Evolutionary conservation across 2,329 filamentous ascomycete species (phyloP), one percentile per base, ranked within the genome.

Genomic region (Fusarium sp.): DNA sequence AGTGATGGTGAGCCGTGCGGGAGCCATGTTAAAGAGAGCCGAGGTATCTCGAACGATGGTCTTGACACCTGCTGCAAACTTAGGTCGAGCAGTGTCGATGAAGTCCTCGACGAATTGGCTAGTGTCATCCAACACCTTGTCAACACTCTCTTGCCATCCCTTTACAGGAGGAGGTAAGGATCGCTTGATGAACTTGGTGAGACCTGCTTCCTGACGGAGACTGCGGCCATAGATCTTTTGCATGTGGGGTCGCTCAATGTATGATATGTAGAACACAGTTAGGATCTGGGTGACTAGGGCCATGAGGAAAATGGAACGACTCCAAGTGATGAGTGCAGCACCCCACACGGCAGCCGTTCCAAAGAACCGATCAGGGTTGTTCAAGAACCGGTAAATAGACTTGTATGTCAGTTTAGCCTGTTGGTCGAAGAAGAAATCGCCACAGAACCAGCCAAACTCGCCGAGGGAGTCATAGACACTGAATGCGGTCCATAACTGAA

Each of bases 381-480:
- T 99, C 70, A 99, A 84, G 80, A 97, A 99, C 46, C 96, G 93
- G 79, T 99, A 99, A 74, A 99, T 99, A 65, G 95, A 96, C 71
- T 91, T 94, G 80, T 99, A 99, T 1, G 93, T 98, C 64, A 98
- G 85, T 80, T 96, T 97, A 14, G 91, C 90, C 13, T 90, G 88
- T 43, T 93, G 91, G 64, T 97, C 93, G 76, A 96, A 97, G 84
- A 99, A 98, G 83, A 98, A 99, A 77, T 99, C 96, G 18, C 96
- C 96, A 75, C 94, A 98, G 83, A 98, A 98, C 95, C 95, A 99
- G 72, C 96, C 96, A 74, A 98, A 99, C 76, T 99, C 96, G 57
- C 96, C 96, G 0, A 99, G 88, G 3, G 93, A 96, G 49, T 97
- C 94, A 78, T 98, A 97, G 70, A 98, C 94, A 78, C 94, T 97